Conservation (phyloP, 768 basidiomycete species). For the Suillus tomentosus region DNA sequence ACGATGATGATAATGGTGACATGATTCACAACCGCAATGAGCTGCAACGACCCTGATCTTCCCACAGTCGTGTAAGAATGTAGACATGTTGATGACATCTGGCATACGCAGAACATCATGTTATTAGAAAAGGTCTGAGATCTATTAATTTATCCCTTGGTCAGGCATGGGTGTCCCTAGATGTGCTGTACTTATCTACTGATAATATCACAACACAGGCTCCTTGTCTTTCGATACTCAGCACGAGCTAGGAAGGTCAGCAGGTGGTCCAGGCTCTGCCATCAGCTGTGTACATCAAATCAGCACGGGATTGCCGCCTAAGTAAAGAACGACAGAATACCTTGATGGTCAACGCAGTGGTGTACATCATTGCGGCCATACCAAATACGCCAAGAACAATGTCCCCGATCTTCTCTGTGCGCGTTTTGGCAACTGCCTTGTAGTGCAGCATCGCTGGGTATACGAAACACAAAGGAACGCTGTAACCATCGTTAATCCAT, state of each 20-base stretch:
- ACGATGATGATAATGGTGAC: neutral
- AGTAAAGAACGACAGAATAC: conserved; percentile 40
- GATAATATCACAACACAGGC: neutral
- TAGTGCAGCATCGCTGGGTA: conserved; percentile 95
- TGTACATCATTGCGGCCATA: conserved; percentile 68
- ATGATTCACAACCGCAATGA: neutral
- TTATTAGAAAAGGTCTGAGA: conserved; percentile 5
- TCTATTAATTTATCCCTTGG: neutral
- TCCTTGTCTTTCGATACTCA: conserved; percentile 15
- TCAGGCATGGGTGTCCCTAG: conserved; percentile 2
- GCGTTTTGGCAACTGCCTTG: conserved; percentile 78
- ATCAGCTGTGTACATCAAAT: conserved; percentile 50
- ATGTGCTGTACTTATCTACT: conserved; percentile 5
- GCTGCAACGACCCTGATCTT: neutral
- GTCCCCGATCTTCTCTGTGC: conserved; percentile 65
- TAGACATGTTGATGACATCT: neutral
- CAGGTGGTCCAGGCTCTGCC: conserved; percentile 47
- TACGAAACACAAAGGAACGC: conserved; percentile 91
- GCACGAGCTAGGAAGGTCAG: conserved; percentile 40
- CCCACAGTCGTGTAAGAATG: conserved; percentile 6
- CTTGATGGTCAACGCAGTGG: conserved; percentile 75
- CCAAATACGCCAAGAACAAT: conserved; percentile 79
- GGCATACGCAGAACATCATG: neutral
- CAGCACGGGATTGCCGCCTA: conserved; percentile 14
- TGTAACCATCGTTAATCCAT: conserved; percentile 33